Evolutionary conservation across 805 yeast genomes (phyloP).

Genomic region (Dipodascopsis uninucleata): DNA sequence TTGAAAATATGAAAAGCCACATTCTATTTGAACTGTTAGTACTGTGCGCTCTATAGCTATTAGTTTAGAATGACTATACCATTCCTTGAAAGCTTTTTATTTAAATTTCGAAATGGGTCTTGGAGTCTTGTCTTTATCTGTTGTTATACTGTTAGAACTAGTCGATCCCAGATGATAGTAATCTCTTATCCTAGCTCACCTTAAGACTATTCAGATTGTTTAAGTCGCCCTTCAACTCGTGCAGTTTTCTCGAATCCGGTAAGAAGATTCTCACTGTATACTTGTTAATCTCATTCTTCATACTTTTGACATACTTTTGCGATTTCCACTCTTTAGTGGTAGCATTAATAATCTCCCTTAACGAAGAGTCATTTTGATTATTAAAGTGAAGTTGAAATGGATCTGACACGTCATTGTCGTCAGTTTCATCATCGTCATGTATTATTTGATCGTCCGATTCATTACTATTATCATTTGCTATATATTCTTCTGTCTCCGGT

Average conservation of each 20-base stretch:
- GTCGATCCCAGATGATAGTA: no score
- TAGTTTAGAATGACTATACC: slow-evolving; percentile 35
- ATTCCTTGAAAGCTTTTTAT: slow-evolving; percentile 27
- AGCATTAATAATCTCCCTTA: slow-evolving; percentile 20
- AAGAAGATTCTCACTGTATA: no score
- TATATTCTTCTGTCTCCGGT: slow-evolving; percentile 15
- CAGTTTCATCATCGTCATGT: slow-evolving; percentile 33
- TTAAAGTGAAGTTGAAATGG: slow-evolving; percentile 76
- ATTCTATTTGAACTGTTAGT: slow-evolving; percentile 36
- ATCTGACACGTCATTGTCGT: slow-evolving; percentile 48
- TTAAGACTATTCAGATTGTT: no score
- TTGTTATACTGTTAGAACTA: neutral
- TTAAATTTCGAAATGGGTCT: slow-evolving; percentile 27
- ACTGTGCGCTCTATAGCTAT: slow-evolving; percentile 45
- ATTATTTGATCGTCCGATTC: slow-evolving; percentile 35
- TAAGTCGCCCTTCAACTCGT: no score
- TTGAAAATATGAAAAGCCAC: slow-evolving; percentile 47
- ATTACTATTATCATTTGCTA: slow-evolving; percentile 35
- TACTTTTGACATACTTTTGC: no score
- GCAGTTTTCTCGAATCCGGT: no score
- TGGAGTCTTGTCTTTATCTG: slow-evolving; percentile 23
- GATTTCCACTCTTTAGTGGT: slow-evolving; percentile 16
- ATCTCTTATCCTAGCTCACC: no score
- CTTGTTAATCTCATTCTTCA: no score
- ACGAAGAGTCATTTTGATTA: slow-evolving; percentile 4